A percentile compares a stretch with the other conserved stretches of the same genome.
phyloP scores from a whole-genome alignment of 192 early-diverging fungal species.

The Phlyctochytrium arcticum region DNA sequence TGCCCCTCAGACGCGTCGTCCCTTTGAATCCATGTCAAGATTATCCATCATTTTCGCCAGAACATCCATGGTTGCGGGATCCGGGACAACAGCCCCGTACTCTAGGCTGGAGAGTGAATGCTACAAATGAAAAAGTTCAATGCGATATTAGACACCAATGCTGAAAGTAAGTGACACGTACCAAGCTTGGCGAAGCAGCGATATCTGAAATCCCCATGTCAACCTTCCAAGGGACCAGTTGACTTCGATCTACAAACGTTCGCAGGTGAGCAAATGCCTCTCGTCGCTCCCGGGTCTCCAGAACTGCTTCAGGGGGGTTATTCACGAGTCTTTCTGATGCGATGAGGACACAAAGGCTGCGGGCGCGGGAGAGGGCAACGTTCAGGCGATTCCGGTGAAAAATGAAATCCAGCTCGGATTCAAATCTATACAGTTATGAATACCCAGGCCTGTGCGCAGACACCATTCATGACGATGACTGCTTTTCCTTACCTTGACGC shows the following conservation, averaged over 20 bases:
- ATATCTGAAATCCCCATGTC: not conserved
- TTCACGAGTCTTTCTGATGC: slow-evolving; percentile 8
- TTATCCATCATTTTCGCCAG: no score
- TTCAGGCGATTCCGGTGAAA: slow-evolving; percentile 31
- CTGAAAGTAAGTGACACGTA: no score
- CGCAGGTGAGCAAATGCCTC: slow-evolving; percentile 25
- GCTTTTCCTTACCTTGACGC: not conserved
- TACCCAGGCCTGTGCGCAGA: not conserved
- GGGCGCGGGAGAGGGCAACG: slow-evolving; percentile 35
- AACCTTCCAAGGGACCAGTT: not conserved
- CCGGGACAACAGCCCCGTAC: no score
- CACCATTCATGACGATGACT: no score
- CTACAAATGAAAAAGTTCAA: no score
- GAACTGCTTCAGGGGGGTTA: slow-evolving; percentile 12
- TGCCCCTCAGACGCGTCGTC: no score
- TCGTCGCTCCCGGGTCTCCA: not conserved
- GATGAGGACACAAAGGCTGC: slow-evolving; percentile 26
- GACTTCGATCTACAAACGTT: slow-evolving; percentile 5
- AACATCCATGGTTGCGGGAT: no score
- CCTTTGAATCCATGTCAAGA: no score
- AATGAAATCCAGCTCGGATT: slow-evolving; percentile 30
- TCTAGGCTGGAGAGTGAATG: no score
- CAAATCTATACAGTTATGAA: not conserved
- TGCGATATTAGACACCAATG: no score
- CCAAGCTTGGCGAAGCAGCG: not conserved